Conservation (phyloP, 371 early-diverging fungal genomes). For the Mucor lusitanicus region DNA sequence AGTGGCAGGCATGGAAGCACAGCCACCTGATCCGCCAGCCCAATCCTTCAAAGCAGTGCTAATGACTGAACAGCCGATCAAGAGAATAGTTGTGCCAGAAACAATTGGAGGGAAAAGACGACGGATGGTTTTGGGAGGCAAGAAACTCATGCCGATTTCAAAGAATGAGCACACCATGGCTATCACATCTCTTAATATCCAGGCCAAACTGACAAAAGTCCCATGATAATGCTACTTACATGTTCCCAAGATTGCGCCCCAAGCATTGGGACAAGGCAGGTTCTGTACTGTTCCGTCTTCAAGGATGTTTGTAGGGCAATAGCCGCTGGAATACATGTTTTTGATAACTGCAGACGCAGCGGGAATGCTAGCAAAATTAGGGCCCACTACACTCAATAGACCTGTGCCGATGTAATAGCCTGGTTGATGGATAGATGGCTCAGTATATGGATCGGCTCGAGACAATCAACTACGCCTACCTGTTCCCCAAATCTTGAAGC, state of each 20-base stretch:
- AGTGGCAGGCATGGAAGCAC: conserved; percentile 41
- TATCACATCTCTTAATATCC: background rate
- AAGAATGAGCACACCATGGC: conserved; percentile 57
- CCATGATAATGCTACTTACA: conserved; percentile 24
- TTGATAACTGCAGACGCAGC: conserved; percentile 38
- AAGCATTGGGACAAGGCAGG: conserved; percentile 57
- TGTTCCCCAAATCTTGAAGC: conserved; percentile 50
- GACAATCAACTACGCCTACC: conserved; percentile 8
- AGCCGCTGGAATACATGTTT: conserved; percentile 48
- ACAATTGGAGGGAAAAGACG: conserved; percentile 64
- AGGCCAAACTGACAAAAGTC: background rate
- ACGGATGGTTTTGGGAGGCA: conserved; percentile 58
- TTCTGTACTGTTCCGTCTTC: conserved; percentile 47
- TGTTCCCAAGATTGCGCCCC: conserved; percentile 65
- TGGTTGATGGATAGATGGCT: background rate
- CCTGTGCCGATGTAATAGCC: conserved; percentile 60
- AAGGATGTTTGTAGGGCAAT: conserved; percentile 42
- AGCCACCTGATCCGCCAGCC: conserved; percentile 59
- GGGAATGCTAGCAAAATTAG: conserved; percentile 58
- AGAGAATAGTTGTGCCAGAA: conserved; percentile 58
- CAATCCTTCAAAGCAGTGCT: conserved; percentile 57
- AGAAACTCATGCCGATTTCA: conserved; percentile 56
- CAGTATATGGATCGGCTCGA: background rate
- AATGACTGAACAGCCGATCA: conserved; percentile 61
- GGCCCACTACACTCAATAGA: conserved; percentile 57